Base-by-base conservation (phyloP, 164 flowering plant genomes). In the Magnolia sinica region DNA sequence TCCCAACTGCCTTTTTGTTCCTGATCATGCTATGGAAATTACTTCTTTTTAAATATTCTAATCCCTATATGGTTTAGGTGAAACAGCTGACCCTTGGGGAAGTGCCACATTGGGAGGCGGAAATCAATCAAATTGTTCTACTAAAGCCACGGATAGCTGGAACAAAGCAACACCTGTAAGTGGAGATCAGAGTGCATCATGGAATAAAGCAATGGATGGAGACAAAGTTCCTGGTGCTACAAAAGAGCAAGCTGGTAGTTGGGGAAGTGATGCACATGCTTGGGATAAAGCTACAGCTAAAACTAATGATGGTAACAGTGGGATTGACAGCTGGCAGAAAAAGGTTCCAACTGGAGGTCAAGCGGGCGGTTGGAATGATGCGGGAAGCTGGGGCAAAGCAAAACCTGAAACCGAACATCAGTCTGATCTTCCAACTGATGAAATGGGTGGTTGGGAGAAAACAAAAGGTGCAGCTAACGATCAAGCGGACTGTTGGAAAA, bases 1-100 rank as follows among this genome's bases (percentile, higher is more conserved):
- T 11, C 61, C 18, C 61, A 2, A 16, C 61, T 55, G 0, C 18
- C 61, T 37, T 37, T 5, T 37, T 37, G 45, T 37, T 37, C 45
- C 45, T 37, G 45, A 3, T 37, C 45, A 37, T 37, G 45, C 45
- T 37, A 4, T 37, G 59, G 19, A 45, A 23, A 1, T 72, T 52
- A 51, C 50, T 24, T 50, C 51, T 13, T 52, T 22, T 52, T 50
- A 63, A 64, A 50, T n/a, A 22, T 55, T 72, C 14, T 55, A 27
- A 73, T 71, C 73, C 55, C 11, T 50, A 51, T 22, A 51, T 18
- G 72, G 75, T 52, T 22, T 72, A 84, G 84, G 76, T 76, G 86
- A 7, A 49, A 86, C 72, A 70, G 87, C 20, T 27, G 84, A 72
- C 70, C 81, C 84, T 64, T 91, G 92, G 92, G 89, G 70, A 4